Base-by-base conservation (phyloP, 2,329 filamentous ascomycete species). In the Hypoxylon sp. region DNA sequence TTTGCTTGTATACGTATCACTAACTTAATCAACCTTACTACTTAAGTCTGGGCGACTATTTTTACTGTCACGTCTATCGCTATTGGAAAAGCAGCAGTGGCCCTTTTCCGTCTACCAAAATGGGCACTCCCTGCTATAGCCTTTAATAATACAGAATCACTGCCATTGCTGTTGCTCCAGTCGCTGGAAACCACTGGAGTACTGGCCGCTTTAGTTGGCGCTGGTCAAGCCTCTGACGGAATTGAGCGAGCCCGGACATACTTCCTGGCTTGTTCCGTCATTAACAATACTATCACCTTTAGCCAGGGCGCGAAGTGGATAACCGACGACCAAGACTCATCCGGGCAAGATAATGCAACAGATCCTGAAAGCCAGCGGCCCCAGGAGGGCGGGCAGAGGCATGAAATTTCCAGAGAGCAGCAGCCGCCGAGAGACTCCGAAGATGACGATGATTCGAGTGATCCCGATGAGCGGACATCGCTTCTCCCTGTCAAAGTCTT, bases 161-260 rank as follows among this genome's bases (percentile, higher is more conserved):
- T 78, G 6, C 76, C 75, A 2, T 69, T 79, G 29, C 65, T 78
- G 5, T 67, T 79, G 19, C 71, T 76, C 4, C 72, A 76, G 48
- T 84, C 85, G 2, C 79, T 89, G 29, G 80, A 84, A 46, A 80
- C 83, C 8, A 86, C 86, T 0, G 85, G 85, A 1, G 83, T 87
- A 24, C 78, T 88, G 6, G 74, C 80, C 29, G 72, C 80, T 6
- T 78, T 87, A 27, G 73, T 80, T 17, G 76, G 77, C 19, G 10
- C 55, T 8, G 77, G 80, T 3, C 77, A 79, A 21, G 82, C 85
- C 52, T 80, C 79, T 1, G 79, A 79, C 10, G 85, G 83, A 1
- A 78, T 88, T 35, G 80, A 83, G 44, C 80, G 87, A 17, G 86
- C 86, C 6, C 83, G 87, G 65, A 85, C 84, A n/a, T 89, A 87